These are phyloP conservation scores for Fusarium sp. DNA, from an alignment of 2,329 filamentous ascomycete species.

Conservation along the genomic window DNA sequence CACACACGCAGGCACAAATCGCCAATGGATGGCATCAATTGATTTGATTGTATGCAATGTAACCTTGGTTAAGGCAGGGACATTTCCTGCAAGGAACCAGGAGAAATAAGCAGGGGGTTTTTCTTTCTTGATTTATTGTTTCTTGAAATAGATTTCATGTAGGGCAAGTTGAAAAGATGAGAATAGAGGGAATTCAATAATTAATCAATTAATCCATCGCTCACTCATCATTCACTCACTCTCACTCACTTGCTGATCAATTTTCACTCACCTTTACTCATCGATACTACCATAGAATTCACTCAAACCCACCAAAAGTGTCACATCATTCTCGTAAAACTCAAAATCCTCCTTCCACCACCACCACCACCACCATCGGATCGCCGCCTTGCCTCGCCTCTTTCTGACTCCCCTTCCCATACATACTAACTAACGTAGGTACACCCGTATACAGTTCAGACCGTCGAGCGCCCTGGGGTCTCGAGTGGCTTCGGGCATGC, in stretches of 20 bases:
- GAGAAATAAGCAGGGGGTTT: not conserved
- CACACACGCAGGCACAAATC: not conserved
- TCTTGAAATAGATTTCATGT: not conserved
- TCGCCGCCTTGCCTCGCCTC: not conserved
- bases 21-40: not conserved
- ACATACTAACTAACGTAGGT: conserved; percentile 35
- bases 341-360: conserved; percentile 21
- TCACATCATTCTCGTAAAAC: conserved; percentile 24
- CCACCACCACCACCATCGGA: not conserved
- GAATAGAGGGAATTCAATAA: not conserved
- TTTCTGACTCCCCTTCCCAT: conserved; percentile 9
- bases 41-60: not conserved
- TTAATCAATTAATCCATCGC: not conserved
- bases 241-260: not conserved
- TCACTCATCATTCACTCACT: conserved; percentile 2
- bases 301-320: conserved; percentile 17
- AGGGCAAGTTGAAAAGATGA: not conserved
- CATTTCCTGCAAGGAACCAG: conserved; percentile 30
- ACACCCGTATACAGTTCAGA: conserved; percentile 36
- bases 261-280: not conserved
- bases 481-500: conserved; percentile 35
- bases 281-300: not conserved
- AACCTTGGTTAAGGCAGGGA: conserved; percentile 11
- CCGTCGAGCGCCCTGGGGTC: conserved; percentile 29
- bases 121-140: not conserved